Evolutionary conservation across 2,329 filamentous ascomycete genomes (phyloP), one percentile per base, ranked within the genome.

Genomic region (Exophiala spinifera): DNA sequence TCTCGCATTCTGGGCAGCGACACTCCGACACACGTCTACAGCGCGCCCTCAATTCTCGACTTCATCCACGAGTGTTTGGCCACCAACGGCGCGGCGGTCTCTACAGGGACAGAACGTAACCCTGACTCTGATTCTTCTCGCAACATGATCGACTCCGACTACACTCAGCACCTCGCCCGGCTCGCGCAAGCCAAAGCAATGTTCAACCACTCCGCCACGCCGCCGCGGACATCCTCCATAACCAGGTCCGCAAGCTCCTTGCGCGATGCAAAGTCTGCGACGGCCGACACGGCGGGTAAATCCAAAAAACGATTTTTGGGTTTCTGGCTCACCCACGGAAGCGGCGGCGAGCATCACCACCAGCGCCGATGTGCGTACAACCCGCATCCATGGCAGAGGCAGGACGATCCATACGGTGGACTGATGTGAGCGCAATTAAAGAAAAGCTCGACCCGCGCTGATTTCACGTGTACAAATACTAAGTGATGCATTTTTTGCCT

Each of bases 361-460:
- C 42, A 28, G 20, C 33, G 34, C 19, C 33, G 19, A 6, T 19
- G 4, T 15, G 14, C 44, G n/a, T 19, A 19, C 25, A 4, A 46
- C 14, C 44, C 28, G 2, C 44, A 46, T 14, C 44, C 44, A 4
- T 47, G 45, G 45, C 49, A 59, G 40, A 37, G 56, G 23, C 56
- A 53, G 43, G 56, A 59, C 36, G 56, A 59, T 43, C 56, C 56
- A 21, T 59, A 59, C 42, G 53, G 47, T 4, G 56, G 56, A 36
- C 34, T 59, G 42, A 59, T 59, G 56, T 59, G 42, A 51, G 28
- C 14, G n/a, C n/a, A n/a, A n/a, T n/a, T n/a, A n/a, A n/a, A n/a
- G n/a, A n/a, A n/a, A n/a, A n/a, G n/a, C n/a, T n/a, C n/a, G n/a
- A n/a, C n/a, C n/a, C n/a, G n/a, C n/a, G n/a, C n/a, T n/a, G n/a